Evolutionary conservation across 2,329 filamentous ascomycete genomes (phyloP).

Genomic region (Neurospora sp.): DNA sequence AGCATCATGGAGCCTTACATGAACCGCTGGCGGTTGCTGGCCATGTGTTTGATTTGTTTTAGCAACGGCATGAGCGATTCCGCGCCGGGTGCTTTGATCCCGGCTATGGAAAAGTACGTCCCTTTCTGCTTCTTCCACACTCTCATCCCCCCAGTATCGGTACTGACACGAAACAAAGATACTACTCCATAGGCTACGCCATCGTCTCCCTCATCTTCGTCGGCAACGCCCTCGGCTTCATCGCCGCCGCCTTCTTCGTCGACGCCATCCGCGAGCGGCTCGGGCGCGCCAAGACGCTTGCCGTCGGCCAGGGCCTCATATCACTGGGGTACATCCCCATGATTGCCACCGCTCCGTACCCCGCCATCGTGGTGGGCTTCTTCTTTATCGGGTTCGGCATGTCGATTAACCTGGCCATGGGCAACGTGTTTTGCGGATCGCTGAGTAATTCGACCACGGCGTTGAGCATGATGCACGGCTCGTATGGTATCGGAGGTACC

Average conservation of each 20-base stretch:
- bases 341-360: conserved; percentile 59
- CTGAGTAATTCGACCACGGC: conserved; percentile 42
- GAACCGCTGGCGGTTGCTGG: conserved; percentile 60
- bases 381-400: conserved; percentile 54
- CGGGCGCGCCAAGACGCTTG: conserved; percentile 55
- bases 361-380: conserved; percentile 56
- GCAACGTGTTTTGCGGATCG: conserved; percentile 49
- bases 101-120: conserved; percentile 59
- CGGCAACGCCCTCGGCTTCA: conserved; percentile 66
- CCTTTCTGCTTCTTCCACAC: too few relatives aligned
- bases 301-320: conserved; percentile 47
- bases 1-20: conserved; percentile 51
- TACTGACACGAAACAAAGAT: conserved; percentile 22
- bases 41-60: conserved; percentile 56
- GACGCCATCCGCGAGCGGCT: conserved; percentile 51
- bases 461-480: conserved; percentile 55
- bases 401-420: conserved; percentile 45
- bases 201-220: conserved; percentile 76
- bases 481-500: conserved; percentile 56
- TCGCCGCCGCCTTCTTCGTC: conserved; percentile 60
- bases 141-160: too few relatives aligned
- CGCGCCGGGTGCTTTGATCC: conserved; percentile 67
- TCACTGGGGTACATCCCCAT: conserved; percentile 54
- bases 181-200: conserved; percentile 68
- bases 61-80: conserved; percentile 65